phyloP scores from a whole-genome alignment of 192 early-diverging fungal species.

The Endogone sp. region DNA sequence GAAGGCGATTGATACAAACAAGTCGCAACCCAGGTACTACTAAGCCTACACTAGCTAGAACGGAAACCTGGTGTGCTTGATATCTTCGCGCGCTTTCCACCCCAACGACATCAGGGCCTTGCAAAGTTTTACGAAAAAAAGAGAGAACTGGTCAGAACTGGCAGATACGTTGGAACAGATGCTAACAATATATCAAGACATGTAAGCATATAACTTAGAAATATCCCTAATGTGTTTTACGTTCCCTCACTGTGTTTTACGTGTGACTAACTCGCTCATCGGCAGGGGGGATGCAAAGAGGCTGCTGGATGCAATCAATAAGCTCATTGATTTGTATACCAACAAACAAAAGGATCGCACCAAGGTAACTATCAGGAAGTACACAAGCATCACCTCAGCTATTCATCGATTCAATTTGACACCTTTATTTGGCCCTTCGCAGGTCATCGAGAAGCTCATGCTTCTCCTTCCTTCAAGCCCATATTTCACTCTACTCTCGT shows the following conservation, averaged over 20 bases:
- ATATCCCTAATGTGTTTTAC: neutral
- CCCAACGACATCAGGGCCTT: slow-evolving; percentile 42
- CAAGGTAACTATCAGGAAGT: slow-evolving; percentile 28
- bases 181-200: slow-evolving; percentile 29
- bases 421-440: neutral
- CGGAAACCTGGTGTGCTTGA: neutral
- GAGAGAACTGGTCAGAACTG: slow-evolving; percentile 29
- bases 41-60: too few species aligned
- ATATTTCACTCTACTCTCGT: slow-evolving; percentile 32
- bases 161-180: slow-evolving; percentile 28
- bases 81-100: too few species aligned
- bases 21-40: slow-evolving; percentile 27
- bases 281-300: slow-evolving; percentile 45
- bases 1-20: slow-evolving; percentile 51
- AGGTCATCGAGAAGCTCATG: slow-evolving; percentile 29
- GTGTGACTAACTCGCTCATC: neutral
- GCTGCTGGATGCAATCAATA: slow-evolving; percentile 43
- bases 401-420: too few species aligned
- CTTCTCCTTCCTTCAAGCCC: slow-evolving; percentile 37
- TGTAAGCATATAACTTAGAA: neutral
- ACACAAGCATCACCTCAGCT: too few species aligned
- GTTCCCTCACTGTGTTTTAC: too few species aligned
- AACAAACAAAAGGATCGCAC: slow-evolving; percentile 31
- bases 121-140: slow-evolving; percentile 61
- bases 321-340: slow-evolving; percentile 48